Conservation (phyloP, 2,329 filamentous ascomycete species). For the Chrysoporthe puriensis region DNA sequence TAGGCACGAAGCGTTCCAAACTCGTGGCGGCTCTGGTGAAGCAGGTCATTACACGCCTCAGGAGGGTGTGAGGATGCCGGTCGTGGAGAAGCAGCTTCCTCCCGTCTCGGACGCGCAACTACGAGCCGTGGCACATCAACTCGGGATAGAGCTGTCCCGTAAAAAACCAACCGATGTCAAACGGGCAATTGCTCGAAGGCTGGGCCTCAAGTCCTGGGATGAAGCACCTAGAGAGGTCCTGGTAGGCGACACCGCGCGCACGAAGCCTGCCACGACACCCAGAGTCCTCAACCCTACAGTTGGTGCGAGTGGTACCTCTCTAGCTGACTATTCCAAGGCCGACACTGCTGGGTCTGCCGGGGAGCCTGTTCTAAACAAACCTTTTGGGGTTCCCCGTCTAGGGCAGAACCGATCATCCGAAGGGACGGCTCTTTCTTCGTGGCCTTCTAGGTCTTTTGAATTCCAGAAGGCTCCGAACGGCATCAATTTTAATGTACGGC, state of each 20-base stretch:
- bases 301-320: not conserved
- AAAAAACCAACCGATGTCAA: not conserved
- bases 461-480: not conserved
- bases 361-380: not conserved
- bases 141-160: not conserved
- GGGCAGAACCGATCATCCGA: not conserved
- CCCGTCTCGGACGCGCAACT: not conserved
- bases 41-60: not conserved
- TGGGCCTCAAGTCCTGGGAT: not conserved
- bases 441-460: not conserved
- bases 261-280: not conserved
- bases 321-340: not conserved
- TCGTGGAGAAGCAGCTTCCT: not conserved
- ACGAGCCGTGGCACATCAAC: not conserved
- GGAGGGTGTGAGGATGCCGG: not conserved
- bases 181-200: not conserved
- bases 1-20: not conserved
- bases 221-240: not conserved
- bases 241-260: not conserved
- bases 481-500: conserved; percentile 1
- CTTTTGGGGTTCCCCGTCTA: not conserved
- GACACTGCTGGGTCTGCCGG: not conserved
- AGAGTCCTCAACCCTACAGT: not conserved
- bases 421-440: not conserved
- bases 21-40: not conserved